Base-by-base conservation (phyloP, 2,329 filamentous ascomycete species). In the Trichophyton mentagrophytes region DNA sequence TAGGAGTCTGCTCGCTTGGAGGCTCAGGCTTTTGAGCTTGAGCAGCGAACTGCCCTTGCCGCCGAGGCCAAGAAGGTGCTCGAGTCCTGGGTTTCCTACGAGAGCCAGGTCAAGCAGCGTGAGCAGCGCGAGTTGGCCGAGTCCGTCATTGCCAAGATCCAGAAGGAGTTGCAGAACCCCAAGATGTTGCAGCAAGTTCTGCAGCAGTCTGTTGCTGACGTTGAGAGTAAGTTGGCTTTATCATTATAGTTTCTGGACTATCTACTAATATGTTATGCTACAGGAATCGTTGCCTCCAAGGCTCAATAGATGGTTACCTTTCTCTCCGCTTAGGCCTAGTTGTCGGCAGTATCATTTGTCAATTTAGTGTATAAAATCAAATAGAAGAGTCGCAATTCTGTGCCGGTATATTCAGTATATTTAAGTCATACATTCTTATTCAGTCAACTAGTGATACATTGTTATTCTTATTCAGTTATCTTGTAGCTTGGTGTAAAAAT, bases 1-100 rank as follows among this genome's bases (percentile, higher is more conserved):
- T 69, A 95, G 91, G 93, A 99, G 85, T 99, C 93, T 72, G 95
- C 93, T 73, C 81, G 88, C 80, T 88, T 97, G 68, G 93, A 99
- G 84, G 87, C 92, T 68, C 79, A 97, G 84, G 91, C 90, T 67
- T 99, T 87, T 79, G 90, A 97, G 84, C 85, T 97, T 68, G 90
- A 97, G 84, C 93, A 99, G 81, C 87, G 86, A 81, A 96, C 92
- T 64, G 88, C 90, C 69, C 82, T 99, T 67, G 90, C 90, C 62
- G 81, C 85, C 66, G 93, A 99, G 83, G 92, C 92, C 73, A 99
- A 96, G 87, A 72, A 83, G 64, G 93, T 97, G 63, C 86, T 99
- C 67, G 93, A 99, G 77, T 96, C 90, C 62, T 99, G 93, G 95
- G 91, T 97, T 66, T 88, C 93, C 75, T 99, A 99, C 78, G 93